Conservation (phyloP, 2,329 filamentous ascomycete genomes). For the Cladosporium sp. region DNA sequence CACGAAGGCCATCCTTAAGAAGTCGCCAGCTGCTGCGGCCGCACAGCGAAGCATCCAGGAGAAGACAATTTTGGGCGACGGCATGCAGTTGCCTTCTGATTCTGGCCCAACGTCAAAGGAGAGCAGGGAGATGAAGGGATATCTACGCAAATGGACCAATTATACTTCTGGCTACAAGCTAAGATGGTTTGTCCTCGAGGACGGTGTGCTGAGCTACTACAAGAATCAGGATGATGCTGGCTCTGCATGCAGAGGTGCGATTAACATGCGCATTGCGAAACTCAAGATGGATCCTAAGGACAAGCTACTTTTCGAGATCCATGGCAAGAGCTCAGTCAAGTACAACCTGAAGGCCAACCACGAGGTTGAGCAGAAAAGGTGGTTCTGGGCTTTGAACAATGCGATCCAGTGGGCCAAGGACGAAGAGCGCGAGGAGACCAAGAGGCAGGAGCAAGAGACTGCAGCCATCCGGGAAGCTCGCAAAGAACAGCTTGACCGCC, state of each 20-base stretch:
- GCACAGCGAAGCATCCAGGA: conserved; percentile 95
- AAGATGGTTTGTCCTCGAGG: conserved; percentile 95
- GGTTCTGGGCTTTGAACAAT: conserved; percentile 99
- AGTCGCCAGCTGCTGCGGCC: conserved; percentile 87
- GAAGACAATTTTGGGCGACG: conserved; percentile 85
- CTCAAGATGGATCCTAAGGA: conserved; percentile 96
- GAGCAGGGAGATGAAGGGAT: conserved; percentile 94
- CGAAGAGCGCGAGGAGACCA: conserved; percentile 86
- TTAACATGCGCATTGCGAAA: conserved; percentile 96
- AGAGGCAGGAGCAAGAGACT: conserved; percentile 67
- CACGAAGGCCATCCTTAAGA: conserved; percentile 83
- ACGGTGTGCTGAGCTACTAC: conserved; percentile 96
- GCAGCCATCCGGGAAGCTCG: conserved; percentile 76
- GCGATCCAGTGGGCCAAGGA: conserved; percentile 98
- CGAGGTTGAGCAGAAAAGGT: conserved; percentile 94
- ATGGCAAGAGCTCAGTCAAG: conserved; percentile 96
- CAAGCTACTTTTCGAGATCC: conserved; percentile 96
- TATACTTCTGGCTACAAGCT: conserved; percentile 96
- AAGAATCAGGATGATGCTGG: conserved; percentile 98
- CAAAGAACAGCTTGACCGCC: conserved; percentile 62
- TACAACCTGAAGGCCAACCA: conserved; percentile 98
- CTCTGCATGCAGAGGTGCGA: conserved; percentile 91
- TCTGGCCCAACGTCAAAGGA: conserved; percentile 69
- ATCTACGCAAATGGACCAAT: conserved; percentile 99
- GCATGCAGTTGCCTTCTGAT: conserved; percentile 45